These are phyloP conservation scores for Schwanniomyces pseudopolymorphus DNA, from an alignment of 805 yeast species.

Conservation along the genomic window DNA sequence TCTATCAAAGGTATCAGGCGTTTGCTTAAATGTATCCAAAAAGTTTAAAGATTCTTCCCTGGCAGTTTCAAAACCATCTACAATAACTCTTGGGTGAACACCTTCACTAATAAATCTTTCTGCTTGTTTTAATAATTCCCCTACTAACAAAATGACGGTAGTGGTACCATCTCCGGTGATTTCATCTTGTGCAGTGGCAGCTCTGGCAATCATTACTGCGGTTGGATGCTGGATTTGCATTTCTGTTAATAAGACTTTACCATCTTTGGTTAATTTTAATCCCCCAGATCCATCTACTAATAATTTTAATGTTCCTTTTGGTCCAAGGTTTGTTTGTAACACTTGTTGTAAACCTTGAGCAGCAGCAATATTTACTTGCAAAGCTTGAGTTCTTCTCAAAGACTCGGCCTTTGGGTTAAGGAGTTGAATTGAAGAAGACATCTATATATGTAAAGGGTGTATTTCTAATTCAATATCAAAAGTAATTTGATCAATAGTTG, in stretches of 20 bases:
- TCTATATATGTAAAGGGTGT: slow-evolving; percentile 7
- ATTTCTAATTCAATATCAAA: slow-evolving; percentile 3
- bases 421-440: slow-evolving; percentile 74
- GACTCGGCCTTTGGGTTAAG: slow-evolving; percentile 97
- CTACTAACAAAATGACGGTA: slow-evolving; percentile 89
- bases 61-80: slow-evolving; percentile 93
- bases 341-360: slow-evolving; percentile 97
- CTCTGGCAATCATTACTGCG: slow-evolving; percentile 70
- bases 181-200: slow-evolving; percentile 98
- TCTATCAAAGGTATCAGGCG: slow-evolving; percentile 61
- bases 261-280: slow-evolving; percentile 94
- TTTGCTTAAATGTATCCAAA: slow-evolving; percentile 64
- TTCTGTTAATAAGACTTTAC: slow-evolving; percentile 87
- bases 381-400: slow-evolving; percentile 90
- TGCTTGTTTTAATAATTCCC: slow-evolving; percentile 92
- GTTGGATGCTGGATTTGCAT: slow-evolving; percentile 82
- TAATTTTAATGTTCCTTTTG: slow-evolving; percentile 95
- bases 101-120: slow-evolving; percentile 91
- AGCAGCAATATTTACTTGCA: slow-evolving; percentile 91
- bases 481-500: not conserved
- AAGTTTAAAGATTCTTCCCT: slow-evolving; percentile 70
- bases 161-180: slow-evolving; percentile 99
- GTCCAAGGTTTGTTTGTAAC: slow-evolving; percentile 88
- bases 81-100: slow-evolving; percentile 89
- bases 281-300: slow-evolving; percentile 96